Conservation (phyloP, 2,329 filamentous ascomycete genomes). For the Apiospora arundinis region DNA sequence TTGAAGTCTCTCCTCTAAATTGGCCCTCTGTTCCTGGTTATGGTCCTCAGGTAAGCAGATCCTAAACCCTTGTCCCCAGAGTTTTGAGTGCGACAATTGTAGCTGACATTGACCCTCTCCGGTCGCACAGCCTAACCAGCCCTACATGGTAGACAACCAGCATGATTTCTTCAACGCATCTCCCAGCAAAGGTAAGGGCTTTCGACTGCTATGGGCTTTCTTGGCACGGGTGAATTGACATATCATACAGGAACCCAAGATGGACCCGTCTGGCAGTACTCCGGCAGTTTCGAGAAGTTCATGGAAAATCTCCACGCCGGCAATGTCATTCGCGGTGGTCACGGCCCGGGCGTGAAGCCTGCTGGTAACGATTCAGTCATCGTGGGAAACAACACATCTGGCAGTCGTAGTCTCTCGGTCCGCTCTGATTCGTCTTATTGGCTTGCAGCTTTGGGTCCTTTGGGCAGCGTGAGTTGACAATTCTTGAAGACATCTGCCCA, state of each 20-base stretch:
- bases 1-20: background rate
- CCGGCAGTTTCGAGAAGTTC: constrained; percentile 26
- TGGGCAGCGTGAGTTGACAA: background rate
- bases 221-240: background rate
- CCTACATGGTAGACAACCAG: constrained; percentile 33
- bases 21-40: background rate
- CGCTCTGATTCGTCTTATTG: background rate
- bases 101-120: constrained; percentile 23
- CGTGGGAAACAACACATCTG: background rate
- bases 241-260: constrained; percentile 8
- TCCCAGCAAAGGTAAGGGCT: constrained; percentile 30
- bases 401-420: too few species aligned
- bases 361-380: background rate
- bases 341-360: background rate
- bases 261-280: constrained; percentile 30
- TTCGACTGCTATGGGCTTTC: fast-evolving
- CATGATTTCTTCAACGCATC: constrained; percentile 31
- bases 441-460: background rate
- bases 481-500: background rate
- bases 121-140: constrained; percentile 21
- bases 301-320: constrained; percentile 25
- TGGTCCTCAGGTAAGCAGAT: background rate
- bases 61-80: background rate
- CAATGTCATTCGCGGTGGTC: constrained; percentile 26
- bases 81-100: background rate